A percentile compares a stretch with the other conserved stretches of the same genome.
These are phyloP conservation scores for Odonthalia washingtoniensis DNA, from an alignment of 31 red algal species.

Conservation along the genomic window DNA sequence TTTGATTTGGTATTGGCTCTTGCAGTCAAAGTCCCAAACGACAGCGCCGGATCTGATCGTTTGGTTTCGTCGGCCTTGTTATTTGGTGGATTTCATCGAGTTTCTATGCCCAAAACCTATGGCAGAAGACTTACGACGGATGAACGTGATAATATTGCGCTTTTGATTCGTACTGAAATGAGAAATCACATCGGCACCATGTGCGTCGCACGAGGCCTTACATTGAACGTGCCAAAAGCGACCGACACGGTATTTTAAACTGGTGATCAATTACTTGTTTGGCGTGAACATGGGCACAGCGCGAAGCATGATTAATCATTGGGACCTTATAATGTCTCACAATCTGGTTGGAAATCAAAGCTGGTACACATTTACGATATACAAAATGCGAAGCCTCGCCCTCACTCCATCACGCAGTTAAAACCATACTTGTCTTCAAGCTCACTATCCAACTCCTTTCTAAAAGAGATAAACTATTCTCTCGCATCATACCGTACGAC, in stretches of 20 bases:
- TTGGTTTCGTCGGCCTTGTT: slow-evolving; percentile 32
- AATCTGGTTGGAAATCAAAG: no score
- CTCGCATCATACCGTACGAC: neutral
- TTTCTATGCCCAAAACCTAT: neutral
- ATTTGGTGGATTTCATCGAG: slow-evolving; percentile 29
- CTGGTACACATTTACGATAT: neutral
- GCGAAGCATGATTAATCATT: neutral
- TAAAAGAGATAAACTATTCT: neutral
- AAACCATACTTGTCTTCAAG: neutral
- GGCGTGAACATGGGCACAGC: slow-evolving; percentile 20
- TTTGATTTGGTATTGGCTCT: neutral
- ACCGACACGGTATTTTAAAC: neutral
- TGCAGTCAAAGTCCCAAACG: neutral
- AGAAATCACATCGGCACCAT: neutral
- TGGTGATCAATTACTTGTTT: slow-evolving; percentile 13
- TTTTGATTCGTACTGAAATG: neutral
- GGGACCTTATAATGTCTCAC: neutral
- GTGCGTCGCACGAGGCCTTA: neutral
- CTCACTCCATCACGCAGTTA: neutral
- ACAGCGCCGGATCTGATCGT: slow-evolving; percentile 1
- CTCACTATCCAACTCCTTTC: neutral
- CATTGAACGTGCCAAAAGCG: neutral
- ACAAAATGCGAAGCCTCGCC: neutral
- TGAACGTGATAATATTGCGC: slow-evolving; percentile 1
- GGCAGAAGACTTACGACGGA: neutral